Percentiles rank a stretch among this genome's conserved stretches.
Evolutionary conservation across 2,329 filamentous ascomycete species (phyloP).

Genomic region (Cadophora gregata): DNA sequence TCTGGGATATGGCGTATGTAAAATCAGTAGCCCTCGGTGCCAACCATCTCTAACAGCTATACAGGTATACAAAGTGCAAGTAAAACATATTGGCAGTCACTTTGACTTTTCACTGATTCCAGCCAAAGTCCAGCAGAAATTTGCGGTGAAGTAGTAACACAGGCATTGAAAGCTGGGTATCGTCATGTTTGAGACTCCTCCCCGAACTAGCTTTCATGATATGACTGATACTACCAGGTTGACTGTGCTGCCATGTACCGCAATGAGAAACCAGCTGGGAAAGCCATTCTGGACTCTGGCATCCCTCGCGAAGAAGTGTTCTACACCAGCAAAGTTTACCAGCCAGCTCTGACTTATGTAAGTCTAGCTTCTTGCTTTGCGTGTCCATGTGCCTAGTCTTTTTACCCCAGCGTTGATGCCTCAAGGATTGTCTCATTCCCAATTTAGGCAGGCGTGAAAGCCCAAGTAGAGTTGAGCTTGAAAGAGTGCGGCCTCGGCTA

Average conservation of each 20-base stretch:
- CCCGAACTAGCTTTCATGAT: neutral
- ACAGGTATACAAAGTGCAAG: conserved; percentile 50
- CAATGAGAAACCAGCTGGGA: conserved; percentile 61
- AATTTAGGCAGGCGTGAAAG: conserved; percentile 58
- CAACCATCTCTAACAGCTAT: conserved; percentile 18
- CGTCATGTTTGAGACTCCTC: conserved; percentile 53
- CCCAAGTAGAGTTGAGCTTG: conserved; percentile 68
- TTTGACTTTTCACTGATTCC: neutral
- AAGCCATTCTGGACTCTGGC: conserved; percentile 57
- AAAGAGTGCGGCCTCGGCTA: conserved; percentile 64
- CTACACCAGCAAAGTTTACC: conserved; percentile 67
- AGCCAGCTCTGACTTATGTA: conserved; percentile 59
- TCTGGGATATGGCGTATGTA: conserved; percentile 62
- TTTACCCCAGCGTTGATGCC: neutral
- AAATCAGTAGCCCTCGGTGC: neutral
- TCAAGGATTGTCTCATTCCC: neutral
- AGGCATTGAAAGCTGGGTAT: conserved; percentile 62
- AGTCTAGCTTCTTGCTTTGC: neutral
- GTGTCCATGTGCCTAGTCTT: neutral
- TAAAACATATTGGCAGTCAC: conserved; percentile 1
- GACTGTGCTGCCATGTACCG: conserved; percentile 63
- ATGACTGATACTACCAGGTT: conserved; percentile 47
- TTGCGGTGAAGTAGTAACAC: conserved; percentile 61
- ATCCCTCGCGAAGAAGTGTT: conserved; percentile 62
- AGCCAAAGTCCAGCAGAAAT: conserved; percentile 56